A percentile compares a stretch with the other conserved stretches of the same genome.
phyloP scores from a whole-genome alignment of 164 flowering plant genomes.

The Annona squamosa region DNA sequence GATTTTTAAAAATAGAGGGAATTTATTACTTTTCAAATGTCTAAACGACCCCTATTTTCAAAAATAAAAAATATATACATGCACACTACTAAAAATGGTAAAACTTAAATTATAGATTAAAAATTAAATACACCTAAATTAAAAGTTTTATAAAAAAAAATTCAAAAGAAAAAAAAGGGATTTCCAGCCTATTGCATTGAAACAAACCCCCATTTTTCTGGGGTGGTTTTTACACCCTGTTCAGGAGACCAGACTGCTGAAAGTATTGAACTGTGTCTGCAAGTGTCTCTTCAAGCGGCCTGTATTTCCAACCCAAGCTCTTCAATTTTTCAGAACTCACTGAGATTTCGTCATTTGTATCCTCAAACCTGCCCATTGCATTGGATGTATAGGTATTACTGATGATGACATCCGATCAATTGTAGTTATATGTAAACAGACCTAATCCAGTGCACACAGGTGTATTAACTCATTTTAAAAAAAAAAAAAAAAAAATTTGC shows the following conservation, averaged over 20 bases:
- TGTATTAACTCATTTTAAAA: not conserved
- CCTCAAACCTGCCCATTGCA: not conserved
- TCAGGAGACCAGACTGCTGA: conserved; percentile 24
- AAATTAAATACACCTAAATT: no score
- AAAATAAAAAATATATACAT: no score
- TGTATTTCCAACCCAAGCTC: conserved; percentile 37
- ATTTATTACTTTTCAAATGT: no score
- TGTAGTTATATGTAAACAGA: not conserved
- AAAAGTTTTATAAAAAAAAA: no score
- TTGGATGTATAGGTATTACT: not conserved
- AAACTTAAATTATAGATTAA: no score
- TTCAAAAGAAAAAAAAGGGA: no score
- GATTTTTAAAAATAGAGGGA: no score
- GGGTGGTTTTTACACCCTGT: not conserved
- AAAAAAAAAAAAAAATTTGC: no score
- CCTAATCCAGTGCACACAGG: not conserved
- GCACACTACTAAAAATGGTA: no score
- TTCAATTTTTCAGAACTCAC: conserved; percentile 22
- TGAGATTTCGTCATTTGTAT: not conserved
- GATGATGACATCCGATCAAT: not conserved
- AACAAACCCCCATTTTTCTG: no score
- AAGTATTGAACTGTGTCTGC: conserved; percentile 30
- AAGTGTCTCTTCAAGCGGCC: conserved; percentile 40
- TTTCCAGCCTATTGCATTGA: no score
- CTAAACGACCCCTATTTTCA: no score